Base-by-base conservation (phyloP, 2,329 filamentous ascomycete species). In the Drechslerella dactyloides region DNA sequence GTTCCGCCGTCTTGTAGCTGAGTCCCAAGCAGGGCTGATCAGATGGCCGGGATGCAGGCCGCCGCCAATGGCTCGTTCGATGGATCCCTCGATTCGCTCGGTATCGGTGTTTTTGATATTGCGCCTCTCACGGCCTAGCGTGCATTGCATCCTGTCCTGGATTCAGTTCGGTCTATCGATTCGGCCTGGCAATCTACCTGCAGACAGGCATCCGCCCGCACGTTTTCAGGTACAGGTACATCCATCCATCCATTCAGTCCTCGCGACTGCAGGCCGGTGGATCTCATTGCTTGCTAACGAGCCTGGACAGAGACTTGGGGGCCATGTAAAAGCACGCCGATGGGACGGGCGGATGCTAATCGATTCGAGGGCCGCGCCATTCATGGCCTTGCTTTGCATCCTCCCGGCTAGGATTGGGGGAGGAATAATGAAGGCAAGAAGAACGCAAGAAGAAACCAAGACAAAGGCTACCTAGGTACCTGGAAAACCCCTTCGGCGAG, bases 1-100 rank as follows among this genome's bases (percentile, higher is more conserved):
- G 68, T 72, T 72, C 68, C 68, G 68, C 68, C 68, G 68, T 72
- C 68, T 72, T 57, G 60, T 48, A 8, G 19, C 44, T 21, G 44
- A 4, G 7, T 19, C 19, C 44, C 44, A 60, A 53, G 48, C 40
- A 21, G 24, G 48, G 37, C 46, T 53, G 44, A 48, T 61, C 30
- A 53, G 48, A 53, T 53, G 58, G 58, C 44, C 58, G 58, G 58
- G 44, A 55, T 40, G 51, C 30, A 52, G 57, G 46, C 44, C 57
- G 40, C 3, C 17, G 46, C 46, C 17, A 23, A 19, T 51, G 4
- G 19, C 23, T 51, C n/a, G 23, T 13, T 11, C 46, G 11, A 23
- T 19, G 23, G 11, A 11, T 19, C 19, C 23, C 4, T 51, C 11
- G 10, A 7, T 30, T 53, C 15, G 15, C 23, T 53, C 50, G 24